These are phyloP conservation scores for Erucastrum elatum DNA, from an alignment of 345 rosid species.

Conservation along the genomic window DNA sequence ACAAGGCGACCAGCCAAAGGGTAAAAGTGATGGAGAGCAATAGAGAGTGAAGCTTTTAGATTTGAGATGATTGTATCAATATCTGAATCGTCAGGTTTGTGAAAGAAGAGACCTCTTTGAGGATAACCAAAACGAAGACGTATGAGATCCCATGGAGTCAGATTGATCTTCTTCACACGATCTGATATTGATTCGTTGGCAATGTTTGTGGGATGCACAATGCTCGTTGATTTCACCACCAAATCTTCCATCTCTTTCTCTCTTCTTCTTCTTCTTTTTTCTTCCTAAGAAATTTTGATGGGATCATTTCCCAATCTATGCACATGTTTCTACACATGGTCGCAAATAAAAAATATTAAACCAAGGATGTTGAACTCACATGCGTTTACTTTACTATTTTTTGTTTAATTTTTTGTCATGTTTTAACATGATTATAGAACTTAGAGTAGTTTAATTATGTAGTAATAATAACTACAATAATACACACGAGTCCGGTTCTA, in stretches of 20 bases:
- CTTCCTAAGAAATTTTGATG: background rate
- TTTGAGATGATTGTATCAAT: background rate
- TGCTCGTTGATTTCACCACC: background rate
- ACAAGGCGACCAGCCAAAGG: background rate
- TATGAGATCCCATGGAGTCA: slow-evolving; percentile 35
- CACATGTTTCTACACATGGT: background rate
- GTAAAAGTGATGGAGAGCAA: background rate
- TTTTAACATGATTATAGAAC: background rate
- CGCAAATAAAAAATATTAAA: background rate
- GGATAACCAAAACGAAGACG: background rate
- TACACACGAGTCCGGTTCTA: background rate
- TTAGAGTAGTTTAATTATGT: background rate
- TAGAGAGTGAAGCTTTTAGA: background rate
- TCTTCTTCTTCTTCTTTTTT: background rate
- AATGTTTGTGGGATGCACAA: background rate
- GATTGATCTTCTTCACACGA: slow-evolving; percentile 20
- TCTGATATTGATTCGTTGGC: background rate
- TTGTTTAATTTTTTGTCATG: background rate
- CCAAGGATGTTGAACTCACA: background rate
- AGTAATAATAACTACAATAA: no score
- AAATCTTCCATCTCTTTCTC: background rate
- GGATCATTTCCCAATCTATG: background rate
- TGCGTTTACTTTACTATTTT: background rate
- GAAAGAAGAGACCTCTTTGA: slow-evolving; percentile 14
- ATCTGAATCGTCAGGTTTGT: background rate